Percentiles rank a stretch among this genome's conserved stretches.
phyloP scores from a whole-genome alignment of 176 grass and related monocot species.

The Oryza brachyantha region DNA sequence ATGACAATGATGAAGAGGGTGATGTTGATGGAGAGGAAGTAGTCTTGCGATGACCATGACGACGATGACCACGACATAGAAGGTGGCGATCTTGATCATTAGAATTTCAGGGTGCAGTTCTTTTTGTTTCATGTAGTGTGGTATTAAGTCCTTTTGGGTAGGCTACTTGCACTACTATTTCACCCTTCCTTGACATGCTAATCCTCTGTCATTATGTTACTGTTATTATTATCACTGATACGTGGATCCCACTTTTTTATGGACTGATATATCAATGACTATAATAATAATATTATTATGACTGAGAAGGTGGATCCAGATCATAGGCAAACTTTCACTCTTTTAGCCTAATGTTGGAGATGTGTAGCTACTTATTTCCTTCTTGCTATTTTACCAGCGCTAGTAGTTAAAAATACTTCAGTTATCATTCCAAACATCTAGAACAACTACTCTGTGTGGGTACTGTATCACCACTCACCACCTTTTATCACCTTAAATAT shows the following conservation, averaged over 20 bases:
- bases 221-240: too few species aligned
- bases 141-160: neutral
- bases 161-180: neutral
- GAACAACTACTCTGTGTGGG: neutral
- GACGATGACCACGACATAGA: neutral
- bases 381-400: too few species aligned
- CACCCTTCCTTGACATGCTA: neutral
- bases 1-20: slow-evolving; percentile 9
- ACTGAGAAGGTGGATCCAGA: too few species aligned
- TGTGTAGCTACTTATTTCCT: neutral
- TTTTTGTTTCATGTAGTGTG: neutral
- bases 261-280: too few species aligned
- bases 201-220: too few species aligned
- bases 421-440: too few species aligned
- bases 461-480: neutral
- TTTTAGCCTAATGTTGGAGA: neutral
- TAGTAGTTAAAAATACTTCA: neutral
- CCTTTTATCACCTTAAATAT: neutral
- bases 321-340: neutral
- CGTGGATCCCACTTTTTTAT: too few species aligned
- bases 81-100: neutral
- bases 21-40: neutral
- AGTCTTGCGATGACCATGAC: too few species aligned
- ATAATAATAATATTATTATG: too few species aligned
- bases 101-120: neutral